Percentiles rank a stretch among this genome's conserved stretches.
phyloP scores from a whole-genome alignment of 805 yeast genomes.

The Cyberlindnera nakhonratchasimensis region DNA sequence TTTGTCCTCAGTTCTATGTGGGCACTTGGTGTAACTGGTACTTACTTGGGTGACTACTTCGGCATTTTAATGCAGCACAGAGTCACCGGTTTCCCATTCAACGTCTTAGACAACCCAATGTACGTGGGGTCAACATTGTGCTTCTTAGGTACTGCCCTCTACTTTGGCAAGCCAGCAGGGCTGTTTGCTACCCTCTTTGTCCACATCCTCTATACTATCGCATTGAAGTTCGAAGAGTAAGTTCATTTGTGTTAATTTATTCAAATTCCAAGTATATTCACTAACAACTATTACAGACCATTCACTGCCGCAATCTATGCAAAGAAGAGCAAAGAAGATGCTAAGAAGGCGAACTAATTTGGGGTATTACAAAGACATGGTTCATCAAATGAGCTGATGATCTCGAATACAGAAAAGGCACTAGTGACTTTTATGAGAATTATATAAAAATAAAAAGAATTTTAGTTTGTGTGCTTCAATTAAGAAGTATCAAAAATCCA shows the following conservation, averaged over 20 bases:
- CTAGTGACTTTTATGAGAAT: too few species aligned
- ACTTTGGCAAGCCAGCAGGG: conserved; percentile 90
- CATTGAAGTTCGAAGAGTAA: conserved; percentile 79
- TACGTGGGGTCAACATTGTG: conserved; percentile 88
- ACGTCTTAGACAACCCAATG: conserved; percentile 91
- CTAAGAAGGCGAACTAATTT: conserved; percentile 22
- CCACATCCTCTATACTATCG: conserved; percentile 76
- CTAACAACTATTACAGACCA: conserved; percentile 43
- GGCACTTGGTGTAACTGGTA: conserved; percentile 91
- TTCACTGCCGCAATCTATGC: conserved; percentile 91
- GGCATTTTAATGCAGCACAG: conserved; percentile 90
- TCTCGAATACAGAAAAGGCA: too few species aligned
- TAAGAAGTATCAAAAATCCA: too few species aligned
- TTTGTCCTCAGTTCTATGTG: conserved; percentile 86
- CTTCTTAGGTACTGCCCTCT: conserved; percentile 86
- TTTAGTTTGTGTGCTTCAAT: too few species aligned
- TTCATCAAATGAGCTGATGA: too few species aligned
- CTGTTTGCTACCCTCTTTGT: conserved; percentile 69
- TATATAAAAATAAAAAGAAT: too few species aligned
- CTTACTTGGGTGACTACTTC: conserved; percentile 95
- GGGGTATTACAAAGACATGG: too few species aligned
- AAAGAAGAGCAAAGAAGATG: conserved; percentile 48
- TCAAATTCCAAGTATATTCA: neutral
- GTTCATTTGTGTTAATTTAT: conserved; percentile 11
- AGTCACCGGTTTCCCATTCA: conserved; percentile 92